Percentiles rank a stretch among this genome's conserved stretches.
Evolutionary conservation across 2,329 filamentous ascomycete species (phyloP).

Genomic region (Fusarium sp.): DNA sequence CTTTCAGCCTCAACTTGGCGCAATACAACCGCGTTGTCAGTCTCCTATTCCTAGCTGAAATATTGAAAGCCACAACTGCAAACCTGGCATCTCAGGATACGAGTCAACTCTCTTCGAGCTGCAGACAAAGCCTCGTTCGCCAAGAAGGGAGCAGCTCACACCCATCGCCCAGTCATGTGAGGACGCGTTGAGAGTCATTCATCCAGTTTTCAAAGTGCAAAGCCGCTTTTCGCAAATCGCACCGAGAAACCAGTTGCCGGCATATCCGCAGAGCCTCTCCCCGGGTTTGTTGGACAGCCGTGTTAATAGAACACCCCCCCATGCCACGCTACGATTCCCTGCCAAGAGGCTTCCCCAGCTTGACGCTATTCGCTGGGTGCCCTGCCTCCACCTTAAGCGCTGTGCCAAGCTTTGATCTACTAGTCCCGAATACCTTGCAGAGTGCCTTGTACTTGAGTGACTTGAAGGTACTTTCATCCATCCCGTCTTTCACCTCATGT

Average conservation of each 20-base stretch:
- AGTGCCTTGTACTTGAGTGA: constrained; percentile 7
- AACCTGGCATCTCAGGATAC: background rate
- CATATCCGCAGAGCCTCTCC: constrained; percentile 8
- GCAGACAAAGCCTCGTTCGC: background rate
- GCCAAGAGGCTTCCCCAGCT: background rate
- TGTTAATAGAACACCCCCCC: background rate
- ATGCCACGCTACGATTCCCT: background rate
- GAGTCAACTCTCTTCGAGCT: background rate
- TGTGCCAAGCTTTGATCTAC: background rate
- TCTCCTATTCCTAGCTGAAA: background rate
- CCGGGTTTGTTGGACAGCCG: background rate
- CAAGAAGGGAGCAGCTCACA: background rate
- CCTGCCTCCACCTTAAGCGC: constrained; percentile 3
- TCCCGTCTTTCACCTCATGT: background rate
- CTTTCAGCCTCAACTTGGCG: background rate
- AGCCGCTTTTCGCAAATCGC: background rate
- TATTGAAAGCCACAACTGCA: constrained; percentile 3
- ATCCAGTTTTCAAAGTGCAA: constrained; percentile 2
- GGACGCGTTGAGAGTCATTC: background rate
- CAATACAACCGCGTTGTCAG: background rate
- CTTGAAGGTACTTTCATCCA: background rate
- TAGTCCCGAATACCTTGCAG: constrained; percentile 1
- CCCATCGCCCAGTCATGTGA: background rate
- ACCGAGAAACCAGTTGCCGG: background rate
- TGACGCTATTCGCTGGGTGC: background rate